Conservation (phyloP, 106 monocot species). For the Acorus gramineus region DNA sequence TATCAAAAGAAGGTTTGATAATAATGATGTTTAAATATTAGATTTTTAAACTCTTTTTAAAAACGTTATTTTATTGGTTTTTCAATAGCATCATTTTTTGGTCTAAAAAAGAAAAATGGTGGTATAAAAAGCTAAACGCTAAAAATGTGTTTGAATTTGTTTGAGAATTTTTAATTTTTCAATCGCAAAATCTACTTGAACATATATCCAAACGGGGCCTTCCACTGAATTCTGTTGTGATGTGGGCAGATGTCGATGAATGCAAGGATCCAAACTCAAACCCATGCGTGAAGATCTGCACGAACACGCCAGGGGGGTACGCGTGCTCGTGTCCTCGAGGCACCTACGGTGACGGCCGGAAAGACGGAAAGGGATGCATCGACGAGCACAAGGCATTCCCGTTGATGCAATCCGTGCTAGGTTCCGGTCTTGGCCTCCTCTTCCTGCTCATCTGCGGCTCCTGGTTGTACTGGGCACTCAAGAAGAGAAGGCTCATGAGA, state of each 20-base stretch:
- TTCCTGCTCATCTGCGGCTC: not conserved
- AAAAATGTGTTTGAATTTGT: no score
- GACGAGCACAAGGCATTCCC: conserved; percentile 14
- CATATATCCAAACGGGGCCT: no score
- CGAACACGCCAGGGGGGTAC: conserved; percentile 34
- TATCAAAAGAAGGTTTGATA: no score
- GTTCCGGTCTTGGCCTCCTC: not conserved
- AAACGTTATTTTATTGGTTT: no score
- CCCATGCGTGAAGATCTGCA: conserved; percentile 26
- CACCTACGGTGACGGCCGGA: conserved; percentile 27
- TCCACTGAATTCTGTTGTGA: no score
- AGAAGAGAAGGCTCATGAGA: conserved; percentile 5
- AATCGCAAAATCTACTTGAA: no score
- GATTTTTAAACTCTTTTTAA: no score
- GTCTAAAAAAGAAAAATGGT: no score
- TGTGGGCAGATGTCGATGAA: conserved; percentile 42
- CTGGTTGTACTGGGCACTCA: conserved; percentile 8
- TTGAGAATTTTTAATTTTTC: no score
- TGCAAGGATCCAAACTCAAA: conserved; percentile 24
- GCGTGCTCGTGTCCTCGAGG: conserved; percentile 37
- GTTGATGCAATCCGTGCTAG: conserved; percentile 27
- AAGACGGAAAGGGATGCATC: conserved; percentile 36
- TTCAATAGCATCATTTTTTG: no score
- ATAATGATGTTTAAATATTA: no score
- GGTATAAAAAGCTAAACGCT: no score